phyloP scores from a whole-genome alignment of 768 basidiomycete species.

The Tylopilus sp. region DNA sequence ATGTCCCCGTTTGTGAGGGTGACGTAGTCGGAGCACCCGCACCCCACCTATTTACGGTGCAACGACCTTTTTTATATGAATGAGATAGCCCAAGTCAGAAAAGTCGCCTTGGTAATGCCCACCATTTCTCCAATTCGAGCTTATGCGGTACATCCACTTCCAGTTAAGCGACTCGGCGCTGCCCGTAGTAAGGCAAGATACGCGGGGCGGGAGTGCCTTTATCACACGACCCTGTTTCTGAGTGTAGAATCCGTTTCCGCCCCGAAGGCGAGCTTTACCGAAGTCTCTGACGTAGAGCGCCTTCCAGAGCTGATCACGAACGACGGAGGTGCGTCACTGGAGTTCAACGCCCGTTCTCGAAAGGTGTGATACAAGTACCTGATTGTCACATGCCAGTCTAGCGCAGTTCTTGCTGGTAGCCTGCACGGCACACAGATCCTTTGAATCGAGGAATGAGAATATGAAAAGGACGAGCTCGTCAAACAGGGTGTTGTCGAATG shows the following conservation, averaged over 20 bases:
- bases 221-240: constrained; percentile 56
- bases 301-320: constrained; percentile 58
- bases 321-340: background rate
- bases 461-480: constrained; percentile 75
- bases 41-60: constrained; percentile 41
- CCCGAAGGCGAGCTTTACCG: constrained; percentile 66
- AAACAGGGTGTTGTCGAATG: constrained; percentile 58
- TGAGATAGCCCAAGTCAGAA: constrained; percentile 16
- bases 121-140: constrained; percentile 82
- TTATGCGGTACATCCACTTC: constrained; percentile 87
- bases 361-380: constrained; percentile 37
- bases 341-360: constrained; percentile 14
- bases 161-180: constrained; percentile 46
- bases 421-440: constrained; percentile 66
- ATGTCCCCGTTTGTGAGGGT: constrained; percentile 1
- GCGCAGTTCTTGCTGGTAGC: constrained; percentile 62
- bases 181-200: constrained; percentile 25
- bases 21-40: background rate
- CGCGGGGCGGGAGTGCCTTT: constrained; percentile 56
- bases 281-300: constrained; percentile 58
- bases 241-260: constrained; percentile 58
- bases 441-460: constrained; percentile 65
- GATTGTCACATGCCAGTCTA: constrained; percentile 63
- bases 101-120: constrained; percentile 20
- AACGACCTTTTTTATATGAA: constrained; percentile 52